Conservation (phyloP, 108 stramenopile genomes). For the Nannochloropsis granulata region DNA sequence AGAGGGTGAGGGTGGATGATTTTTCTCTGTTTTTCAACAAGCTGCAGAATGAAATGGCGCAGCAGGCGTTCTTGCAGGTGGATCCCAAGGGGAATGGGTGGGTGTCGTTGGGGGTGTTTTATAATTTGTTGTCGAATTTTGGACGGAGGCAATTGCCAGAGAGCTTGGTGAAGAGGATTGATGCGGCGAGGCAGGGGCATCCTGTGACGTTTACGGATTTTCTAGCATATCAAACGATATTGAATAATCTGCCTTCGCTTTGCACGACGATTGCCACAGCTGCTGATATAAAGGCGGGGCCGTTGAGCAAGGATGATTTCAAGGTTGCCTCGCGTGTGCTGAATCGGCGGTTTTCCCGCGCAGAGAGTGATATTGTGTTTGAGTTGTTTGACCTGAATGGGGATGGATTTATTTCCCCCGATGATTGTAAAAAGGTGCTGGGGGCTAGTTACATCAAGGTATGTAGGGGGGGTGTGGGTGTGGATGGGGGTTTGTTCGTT, state of each 20-base stretch:
- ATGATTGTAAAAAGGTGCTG: slow-evolving; percentile 33
- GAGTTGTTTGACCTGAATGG: slow-evolving; percentile 40
- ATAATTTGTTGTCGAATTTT: neutral
- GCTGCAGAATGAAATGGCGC: slow-evolving; percentile 40
- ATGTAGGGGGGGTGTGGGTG: neutral
- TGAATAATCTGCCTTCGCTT: neutral
- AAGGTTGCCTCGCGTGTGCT: slow-evolving; percentile 42
- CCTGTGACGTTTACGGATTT: neutral
- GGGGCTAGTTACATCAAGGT: slow-evolving; percentile 21
- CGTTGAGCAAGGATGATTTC: slow-evolving; percentile 45
- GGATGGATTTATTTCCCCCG: slow-evolving; percentile 38
- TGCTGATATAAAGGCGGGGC: slow-evolving; percentile 35
- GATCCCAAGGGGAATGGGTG: neutral
- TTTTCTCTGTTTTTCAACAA: slow-evolving; percentile 46
- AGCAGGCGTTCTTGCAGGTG: slow-evolving; percentile 39
- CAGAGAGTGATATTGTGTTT: slow-evolving; percentile 45
- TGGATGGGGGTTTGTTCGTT: too few relatives aligned
- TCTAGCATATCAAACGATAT: neutral
- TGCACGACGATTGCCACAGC: slow-evolving; percentile 20
- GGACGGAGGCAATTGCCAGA: neutral
- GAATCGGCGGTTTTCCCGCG: slow-evolving; percentile 35
- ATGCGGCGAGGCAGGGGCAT: neutral
- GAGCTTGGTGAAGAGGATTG: neutral
- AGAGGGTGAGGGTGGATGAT: slow-evolving; percentile 20
- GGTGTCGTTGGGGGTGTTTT: neutral